Evolutionary conservation across 1,284 basidiomycete genomes (phyloP).

Genomic region (Leccinum ponderosum): DNA sequence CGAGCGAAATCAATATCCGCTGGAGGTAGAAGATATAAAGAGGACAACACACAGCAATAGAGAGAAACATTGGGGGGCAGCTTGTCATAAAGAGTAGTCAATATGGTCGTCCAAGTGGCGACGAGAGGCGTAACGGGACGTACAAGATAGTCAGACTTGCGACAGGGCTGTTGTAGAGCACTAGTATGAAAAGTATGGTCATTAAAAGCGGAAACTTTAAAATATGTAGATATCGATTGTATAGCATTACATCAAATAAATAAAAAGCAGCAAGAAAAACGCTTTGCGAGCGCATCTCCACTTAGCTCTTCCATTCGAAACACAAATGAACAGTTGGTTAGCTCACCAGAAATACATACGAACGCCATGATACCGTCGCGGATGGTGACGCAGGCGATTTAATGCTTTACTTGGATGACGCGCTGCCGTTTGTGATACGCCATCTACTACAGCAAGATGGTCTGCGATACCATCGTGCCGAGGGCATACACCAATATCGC

Average conservation of each 20-base stretch:
- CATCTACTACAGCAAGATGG: constrained; percentile 17
- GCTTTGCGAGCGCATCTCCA: background rate
- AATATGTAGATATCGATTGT: too few relatives aligned
- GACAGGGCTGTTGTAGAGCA: constrained; percentile 7
- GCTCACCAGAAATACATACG: constrained; percentile 16
- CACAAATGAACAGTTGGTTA: background rate
- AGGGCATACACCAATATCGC: constrained; percentile 10
- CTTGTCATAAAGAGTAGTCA: constrained; percentile 11
- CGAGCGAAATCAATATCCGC: background rate
- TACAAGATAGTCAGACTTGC: constrained; percentile 17
- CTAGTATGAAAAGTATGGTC: background rate
- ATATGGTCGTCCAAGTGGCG: background rate
- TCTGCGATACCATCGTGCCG: constrained; percentile 17
- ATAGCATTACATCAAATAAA: too few relatives aligned
- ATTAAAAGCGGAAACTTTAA: too few relatives aligned
- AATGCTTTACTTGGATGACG: background rate
- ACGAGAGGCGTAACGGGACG: background rate
- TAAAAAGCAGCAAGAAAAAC: constrained; percentile 4
- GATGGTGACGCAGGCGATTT: constrained; percentile 22
- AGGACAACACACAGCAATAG: constrained; percentile 15
- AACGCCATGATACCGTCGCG: constrained; percentile 26
- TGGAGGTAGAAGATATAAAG: background rate
- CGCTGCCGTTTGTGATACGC: constrained; percentile 16
- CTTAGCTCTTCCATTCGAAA: background rate
- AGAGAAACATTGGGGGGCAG: constrained; percentile 21